Evolutionary conservation across 1,284 basidiomycete species (phyloP), one percentile per base, ranked within the genome.

Genomic region (Kwoniella shivajii): DNA sequence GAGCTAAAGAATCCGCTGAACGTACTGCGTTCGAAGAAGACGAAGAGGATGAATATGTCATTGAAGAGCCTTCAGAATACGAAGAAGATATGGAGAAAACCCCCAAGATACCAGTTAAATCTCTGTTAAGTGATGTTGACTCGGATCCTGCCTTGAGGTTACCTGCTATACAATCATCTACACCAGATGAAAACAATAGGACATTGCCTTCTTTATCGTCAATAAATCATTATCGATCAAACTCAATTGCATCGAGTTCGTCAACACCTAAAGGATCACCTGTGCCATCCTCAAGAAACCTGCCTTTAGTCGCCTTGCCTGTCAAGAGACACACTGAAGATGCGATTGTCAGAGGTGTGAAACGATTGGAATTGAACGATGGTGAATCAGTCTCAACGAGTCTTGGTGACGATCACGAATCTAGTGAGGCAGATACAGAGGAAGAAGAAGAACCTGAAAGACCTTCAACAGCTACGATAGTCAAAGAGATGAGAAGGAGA

Each of bases 271-370:
- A 50, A 36, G 49, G 48, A 10, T 51, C 55, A 11, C 57, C 46
- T 20, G 47, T 36, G 20, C 57, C 51, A 18, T 41, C 36, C n/a
- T 38, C 36, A 27, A 36, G 27, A 11, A 49, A 31, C 16, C 39
- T 58, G 10, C 57, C 55, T 57, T 11, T 41, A 20, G 27, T 44
- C 27, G 46, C 50, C 13, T 22, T 60, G n/a, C 74, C 74, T 0
- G 62, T 65, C 42, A 76, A 76, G 67, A 58, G 74, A 11, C 74
- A 74, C 54, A 76, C 73, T 27, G 74, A 74, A 49, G 74, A 76
- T 41, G 67, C 71, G 47, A 69, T 76, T 45, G 53, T 66, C 3
- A 60, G 72, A 37, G 74, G 72, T 38, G 74, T 76, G 55, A 76
- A 76, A 61, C 66, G 74, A 26, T 60, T 76, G 22, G 74, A 75